Evolutionary conservation across 495 filamentous ascomycete genomes (phyloP).

Genomic region (Pseudevernia furfuracea): DNA sequence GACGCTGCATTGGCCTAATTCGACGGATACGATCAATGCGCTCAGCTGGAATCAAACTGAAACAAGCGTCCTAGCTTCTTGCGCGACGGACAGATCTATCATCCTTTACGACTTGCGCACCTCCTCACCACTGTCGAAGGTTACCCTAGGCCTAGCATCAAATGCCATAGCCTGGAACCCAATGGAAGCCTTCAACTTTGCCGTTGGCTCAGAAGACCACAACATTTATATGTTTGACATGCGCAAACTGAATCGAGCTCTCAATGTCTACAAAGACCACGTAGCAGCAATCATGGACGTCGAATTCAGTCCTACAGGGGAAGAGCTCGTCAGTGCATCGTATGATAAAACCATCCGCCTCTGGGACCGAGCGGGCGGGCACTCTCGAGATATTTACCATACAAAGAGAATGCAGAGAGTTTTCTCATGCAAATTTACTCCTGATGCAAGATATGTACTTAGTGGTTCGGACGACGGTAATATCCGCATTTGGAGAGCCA

Average conservation of each 20-base stretch:
- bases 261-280: slow-evolving; percentile 93
- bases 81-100: slow-evolving; percentile 74
- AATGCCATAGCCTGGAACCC: slow-evolving; percentile 93
- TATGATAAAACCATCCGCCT: slow-evolving; percentile 78
- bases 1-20: slow-evolving; percentile 77
- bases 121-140: slow-evolving; percentile 68
- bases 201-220: slow-evolving; percentile 67
- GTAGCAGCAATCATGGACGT: slow-evolving; percentile 96
- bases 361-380: slow-evolving; percentile 72
- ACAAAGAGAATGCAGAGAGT: slow-evolving; percentile 96
- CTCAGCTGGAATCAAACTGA: slow-evolving; percentile 90
- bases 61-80: slow-evolving; percentile 79
- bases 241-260: slow-evolving; percentile 70
- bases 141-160: slow-evolving; percentile 68
- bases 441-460: slow-evolving; percentile 81
- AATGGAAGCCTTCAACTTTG: slow-evolving; percentile 91
- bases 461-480: slow-evolving; percentile 91
- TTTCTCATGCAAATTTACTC: slow-evolving; percentile 78
- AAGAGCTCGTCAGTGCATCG: slow-evolving; percentile 83
- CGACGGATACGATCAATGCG: slow-evolving; percentile 83
- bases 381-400: slow-evolving; percentile 90
- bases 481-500: slow-evolving; percentile 80
- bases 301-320: slow-evolving; percentile 87
- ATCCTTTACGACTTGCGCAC: slow-evolving; percentile 89
- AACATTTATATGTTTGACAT: slow-evolving; percentile 82